Conservation (phyloP, 2,329 filamentous ascomycete genomes). For the Fusarium verticillioides region DNA sequence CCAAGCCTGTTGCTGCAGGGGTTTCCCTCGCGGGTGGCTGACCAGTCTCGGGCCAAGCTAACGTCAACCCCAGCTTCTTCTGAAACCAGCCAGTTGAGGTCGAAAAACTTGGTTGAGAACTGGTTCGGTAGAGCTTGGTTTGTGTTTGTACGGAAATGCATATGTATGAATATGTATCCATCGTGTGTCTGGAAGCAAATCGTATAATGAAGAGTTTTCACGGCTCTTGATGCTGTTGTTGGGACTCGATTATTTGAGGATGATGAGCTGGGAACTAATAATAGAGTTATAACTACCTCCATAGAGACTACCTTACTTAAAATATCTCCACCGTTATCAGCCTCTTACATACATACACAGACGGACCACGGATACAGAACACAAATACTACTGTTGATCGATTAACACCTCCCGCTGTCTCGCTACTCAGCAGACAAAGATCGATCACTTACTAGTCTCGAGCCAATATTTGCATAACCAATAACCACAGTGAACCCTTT, state of each 20-base stretch:
- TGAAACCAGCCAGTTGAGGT: slow-evolving; percentile 35
- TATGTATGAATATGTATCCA: neutral
- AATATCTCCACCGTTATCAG: slow-evolving; percentile 12
- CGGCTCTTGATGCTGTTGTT: neutral
- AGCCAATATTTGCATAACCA: neutral
- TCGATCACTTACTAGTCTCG: slow-evolving; percentile 12
- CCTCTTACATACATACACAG: neutral
- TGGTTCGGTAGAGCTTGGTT: neutral
- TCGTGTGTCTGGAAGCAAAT: neutral
- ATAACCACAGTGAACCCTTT: neutral
- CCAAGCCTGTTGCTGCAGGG: slow-evolving; percentile 29
- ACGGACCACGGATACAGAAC: neutral
- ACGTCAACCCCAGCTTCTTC: slow-evolving; percentile 40
- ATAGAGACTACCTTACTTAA: neutral
- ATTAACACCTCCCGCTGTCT: slow-evolving; percentile 1
- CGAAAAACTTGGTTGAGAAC: slow-evolving; percentile 19
- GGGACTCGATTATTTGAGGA: neutral
- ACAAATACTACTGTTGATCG: slow-evolving; percentile 16
- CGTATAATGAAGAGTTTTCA: neutral
- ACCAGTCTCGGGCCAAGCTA: slow-evolving; percentile 26
- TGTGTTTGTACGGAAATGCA: neutral
- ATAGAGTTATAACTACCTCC: neutral
- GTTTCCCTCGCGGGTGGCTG: slow-evolving; percentile 23
- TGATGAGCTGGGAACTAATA: neutral
- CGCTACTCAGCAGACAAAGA: slow-evolving; percentile 1